Evolutionary conservation across 2,329 filamentous ascomycete genomes (phyloP).

Genomic region (Scedosporium minutisporum): DNA sequence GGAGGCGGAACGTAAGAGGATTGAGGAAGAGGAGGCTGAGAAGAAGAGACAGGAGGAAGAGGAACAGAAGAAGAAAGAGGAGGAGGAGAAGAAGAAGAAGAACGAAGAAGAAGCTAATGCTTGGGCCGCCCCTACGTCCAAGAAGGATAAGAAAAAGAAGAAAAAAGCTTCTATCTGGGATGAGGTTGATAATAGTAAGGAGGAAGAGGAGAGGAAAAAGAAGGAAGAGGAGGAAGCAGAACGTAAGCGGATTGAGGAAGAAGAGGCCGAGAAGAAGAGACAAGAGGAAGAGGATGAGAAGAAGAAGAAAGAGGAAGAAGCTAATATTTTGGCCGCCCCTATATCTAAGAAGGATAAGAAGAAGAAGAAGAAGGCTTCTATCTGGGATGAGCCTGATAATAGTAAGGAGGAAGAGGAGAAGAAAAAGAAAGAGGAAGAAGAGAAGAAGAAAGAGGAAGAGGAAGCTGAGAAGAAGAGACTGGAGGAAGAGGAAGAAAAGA

Average conservation of each 20-base stretch:
- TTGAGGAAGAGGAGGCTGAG: conserved; percentile 6
- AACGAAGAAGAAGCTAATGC: conserved; percentile 5
- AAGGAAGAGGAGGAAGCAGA: neutral
- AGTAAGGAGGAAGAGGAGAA: conserved; percentile 8
- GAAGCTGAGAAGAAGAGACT: too few relatives aligned
- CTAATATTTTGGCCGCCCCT: conserved; percentile 14
- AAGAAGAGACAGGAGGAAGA: neutral
- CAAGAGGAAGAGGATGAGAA: too few relatives aligned
- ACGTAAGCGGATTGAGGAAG: conserved; percentile 3
- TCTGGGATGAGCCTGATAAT: conserved; percentile 1
- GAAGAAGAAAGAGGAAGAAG: conserved; percentile 8
- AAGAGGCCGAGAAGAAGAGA: conserved; percentile 5
- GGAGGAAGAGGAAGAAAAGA: too few relatives aligned
- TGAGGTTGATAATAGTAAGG: neutral
- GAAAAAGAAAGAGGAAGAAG: too few relatives aligned
- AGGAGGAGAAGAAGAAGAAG: conserved; percentile 4
- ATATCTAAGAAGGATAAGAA: conserved; percentile 20
- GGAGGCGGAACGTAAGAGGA: neutral
- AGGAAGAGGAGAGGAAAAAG: conserved; percentile 5
- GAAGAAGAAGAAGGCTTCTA: conserved; percentile 7
- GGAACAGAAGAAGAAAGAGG: too few relatives aligned
- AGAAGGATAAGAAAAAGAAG: conserved; percentile 17
- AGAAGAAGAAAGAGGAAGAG: too few relatives aligned
- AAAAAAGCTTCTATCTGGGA: neutral
- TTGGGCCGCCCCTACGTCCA: conserved; percentile 19